A percentile compares a stretch with the other conserved stretches of the same genome.
Evolutionary conservation across 192 early-diverging fungal genomes (phyloP).

Genomic region (Linnemannia exigua): DNA sequence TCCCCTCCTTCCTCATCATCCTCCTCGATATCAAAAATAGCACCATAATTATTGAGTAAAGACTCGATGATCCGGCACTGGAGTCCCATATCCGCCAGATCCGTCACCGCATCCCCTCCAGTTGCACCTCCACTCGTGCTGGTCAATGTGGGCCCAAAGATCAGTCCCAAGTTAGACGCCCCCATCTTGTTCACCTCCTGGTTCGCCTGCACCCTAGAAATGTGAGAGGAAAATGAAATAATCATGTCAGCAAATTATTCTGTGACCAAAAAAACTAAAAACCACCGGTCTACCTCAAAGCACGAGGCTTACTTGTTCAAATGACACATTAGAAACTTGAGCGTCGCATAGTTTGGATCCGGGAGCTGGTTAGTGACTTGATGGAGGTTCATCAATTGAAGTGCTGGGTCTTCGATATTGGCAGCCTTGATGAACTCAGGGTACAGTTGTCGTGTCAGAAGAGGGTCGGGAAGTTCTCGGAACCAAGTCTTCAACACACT

Average conservation of each 20-base stretch:
- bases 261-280: slow-evolving; percentile 5
- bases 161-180: slow-evolving; percentile 86
- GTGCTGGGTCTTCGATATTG: slow-evolving; percentile 73
- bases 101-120: slow-evolving; percentile 59
- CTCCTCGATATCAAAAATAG: slow-evolving; percentile 78
- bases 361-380: slow-evolving; percentile 81
- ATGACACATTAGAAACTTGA: slow-evolving; percentile 86
- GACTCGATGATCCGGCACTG: slow-evolving; percentile 77
- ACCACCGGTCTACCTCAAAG: no score
- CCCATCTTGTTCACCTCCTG: slow-evolving; percentile 92
- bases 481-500: slow-evolving; percentile 95
- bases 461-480: slow-evolving; percentile 92
- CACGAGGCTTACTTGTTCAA: slow-evolving; percentile 73
- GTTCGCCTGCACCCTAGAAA: slow-evolving; percentile 77
- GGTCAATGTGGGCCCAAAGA: slow-evolving; percentile 94
- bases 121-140: slow-evolving; percentile 15
- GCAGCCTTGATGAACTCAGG: slow-evolving; percentile 79
- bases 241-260: not conserved
- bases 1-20: slow-evolving; percentile 44
- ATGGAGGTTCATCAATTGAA: slow-evolving; percentile 77
- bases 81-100: slow-evolving; percentile 70
- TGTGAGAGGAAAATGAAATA: not conserved
- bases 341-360: slow-evolving; percentile 87
- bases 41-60: slow-evolving; percentile 70
- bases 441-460: slow-evolving; percentile 80